Base-by-base conservation (phyloP, 768 basidiomycete species). In the Collybia mongolica region DNA sequence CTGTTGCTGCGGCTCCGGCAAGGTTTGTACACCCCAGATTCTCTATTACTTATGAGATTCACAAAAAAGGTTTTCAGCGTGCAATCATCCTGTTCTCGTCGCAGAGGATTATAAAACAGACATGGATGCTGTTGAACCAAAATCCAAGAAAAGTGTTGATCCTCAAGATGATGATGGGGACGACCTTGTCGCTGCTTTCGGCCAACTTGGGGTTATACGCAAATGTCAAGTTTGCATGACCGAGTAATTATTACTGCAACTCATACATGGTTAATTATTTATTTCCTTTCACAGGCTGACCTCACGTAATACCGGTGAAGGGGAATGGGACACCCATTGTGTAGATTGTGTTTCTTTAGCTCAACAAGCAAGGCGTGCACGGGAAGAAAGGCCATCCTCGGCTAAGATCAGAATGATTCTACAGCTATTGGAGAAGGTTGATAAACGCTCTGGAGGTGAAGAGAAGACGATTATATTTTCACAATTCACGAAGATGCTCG, bases 391-490 rank as follows among this genome's bases (percentile, higher is more conserved):
- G 3, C 86, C 86, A 0, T 75, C 80, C 24, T 93, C 91, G 6
- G 85, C 95, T 17, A 99, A 99, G 69, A 90, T 93, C 46, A 78
- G 86, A 26, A 93, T 88, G 79, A 78, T 92, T 35, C 58, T 97
- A 42, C 77, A 87, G 59, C 66, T 98, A 8, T 71, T 99, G 37
- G 58, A 70, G 9, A 76, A 83, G 15, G 83, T 93, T 46, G 79
- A 85, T 14, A 69, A 75, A 42, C 74, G 81, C 45, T 75, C 81
- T 9, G 68, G 79, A 12, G 65, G 75, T 14, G 67, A 72, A 53
- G 93, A 97, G 63, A 99, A 98, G 78, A 96, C 94, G 0, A 98
- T 98, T 55, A 84, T 99, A 18, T 98, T 98, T 64, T 94, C 92
- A 0, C 95, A 97, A 62, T 92, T 92, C 54, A 98, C 96, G 1